Evolutionary conservation across 257 asterid species (phyloP), one percentile per base, ranked within the genome.

Genomic region (Nemophila menziesii): DNA sequence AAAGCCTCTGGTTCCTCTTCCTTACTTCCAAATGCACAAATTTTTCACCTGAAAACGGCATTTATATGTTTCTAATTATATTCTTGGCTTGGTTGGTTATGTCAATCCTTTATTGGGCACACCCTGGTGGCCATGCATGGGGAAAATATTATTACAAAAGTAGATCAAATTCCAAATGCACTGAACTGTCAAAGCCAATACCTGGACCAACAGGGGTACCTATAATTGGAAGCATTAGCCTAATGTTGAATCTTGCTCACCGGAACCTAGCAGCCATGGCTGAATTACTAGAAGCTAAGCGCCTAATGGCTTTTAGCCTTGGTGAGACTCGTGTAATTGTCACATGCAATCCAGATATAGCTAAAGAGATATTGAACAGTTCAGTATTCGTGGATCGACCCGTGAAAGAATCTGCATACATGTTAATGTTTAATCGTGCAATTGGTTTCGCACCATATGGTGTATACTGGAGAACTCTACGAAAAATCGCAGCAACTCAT

Each of bases 381-480:
- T 33, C 73, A 0, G 47, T 39, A 36, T 81, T 81, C 44, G 79
- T 78, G 12, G 86, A 73, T 43, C 82, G 93, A 1, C 93, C 93
- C 0, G 44, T 78, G 2, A 81, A 81, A 49, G 77, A 78, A 46
- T 78, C 93, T 0, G 93, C 86, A 0, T 44, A 67, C 13, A 54
- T 61, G 23, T 38, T 81, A 5, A 70, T 78, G 89, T 82, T 82
- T 68, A 56, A 61, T 44, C 71, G 82, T 16, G 79, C 93, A 5
- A 82, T 82, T 11, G 93, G 93, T 0, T 82, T 82, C 43, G 93
- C 92, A 1, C 86, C 86, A 2, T 72, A 68, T 19, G 92, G 92
- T 1, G 21, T 64, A 9, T 75, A 82, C 64, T 82, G 93, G 93
- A 74, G 93, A 33, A 56, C 54, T 0, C 82, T 82, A 20, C 72